phyloP scores from a whole-genome alignment of 257 asterid species.

The Solanum microdontum region DNA sequence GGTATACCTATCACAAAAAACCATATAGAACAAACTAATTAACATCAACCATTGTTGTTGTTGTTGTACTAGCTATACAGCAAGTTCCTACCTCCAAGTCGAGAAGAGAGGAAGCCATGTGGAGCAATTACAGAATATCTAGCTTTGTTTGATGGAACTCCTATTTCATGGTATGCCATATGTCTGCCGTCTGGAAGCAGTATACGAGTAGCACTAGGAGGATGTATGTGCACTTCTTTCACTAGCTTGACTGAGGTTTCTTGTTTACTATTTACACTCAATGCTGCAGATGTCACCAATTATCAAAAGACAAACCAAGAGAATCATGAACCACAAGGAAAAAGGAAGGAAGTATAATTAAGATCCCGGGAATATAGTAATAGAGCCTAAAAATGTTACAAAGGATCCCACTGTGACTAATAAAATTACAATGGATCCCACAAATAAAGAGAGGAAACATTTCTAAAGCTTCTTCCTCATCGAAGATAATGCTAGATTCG shows the following conservation, averaged over 20 bases:
- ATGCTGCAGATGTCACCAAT: conserved; percentile 29
- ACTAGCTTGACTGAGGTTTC: conserved; percentile 19
- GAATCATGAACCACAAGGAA: neutral
- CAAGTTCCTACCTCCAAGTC: conserved; percentile 50
- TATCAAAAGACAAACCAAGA: neutral
- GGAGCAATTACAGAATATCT: conserved; percentile 45
- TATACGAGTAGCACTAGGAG: conserved; percentile 54
- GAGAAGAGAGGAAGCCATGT: conserved; percentile 69
- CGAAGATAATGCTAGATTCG: neutral
- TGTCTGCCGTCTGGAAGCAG: conserved; percentile 72
- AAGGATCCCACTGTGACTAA: neutral
- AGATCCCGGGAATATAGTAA: neutral
- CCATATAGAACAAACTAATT: neutral
- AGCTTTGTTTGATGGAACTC: conserved; percentile 63
- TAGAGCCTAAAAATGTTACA: neutral
- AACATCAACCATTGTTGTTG: neutral
- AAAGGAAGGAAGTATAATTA: neutral
- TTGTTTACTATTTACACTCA: conserved; percentile 28
- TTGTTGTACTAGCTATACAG: neutral
- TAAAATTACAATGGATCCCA: neutral
- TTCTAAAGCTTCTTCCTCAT: neutral
- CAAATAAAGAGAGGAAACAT: neutral
- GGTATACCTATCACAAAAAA: conserved; percentile 40
- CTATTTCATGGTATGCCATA: conserved; percentile 62
- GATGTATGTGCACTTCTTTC: conserved; percentile 50